phyloP scores from a whole-genome alignment of 1,139 yeast genomes.

The Lodderomyces elongisporus region DNA sequence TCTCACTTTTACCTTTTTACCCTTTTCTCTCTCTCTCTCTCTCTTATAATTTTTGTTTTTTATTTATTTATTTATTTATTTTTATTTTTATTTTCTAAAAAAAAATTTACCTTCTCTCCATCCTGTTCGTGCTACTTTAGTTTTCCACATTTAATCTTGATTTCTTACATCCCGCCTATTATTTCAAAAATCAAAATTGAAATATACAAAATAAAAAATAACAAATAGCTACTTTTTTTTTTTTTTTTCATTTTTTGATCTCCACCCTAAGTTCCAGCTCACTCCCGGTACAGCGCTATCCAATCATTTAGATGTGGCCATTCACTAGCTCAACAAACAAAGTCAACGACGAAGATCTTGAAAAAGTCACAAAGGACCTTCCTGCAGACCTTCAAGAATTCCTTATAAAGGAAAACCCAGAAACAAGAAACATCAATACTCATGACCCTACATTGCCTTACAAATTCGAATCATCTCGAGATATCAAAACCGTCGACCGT shows the following conservation, averaged over 20 bases:
- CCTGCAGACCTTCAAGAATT: conserved; percentile 28
- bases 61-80: too few relatives aligned
- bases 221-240: conserved; percentile 1
- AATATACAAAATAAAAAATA: too few relatives aligned
- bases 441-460: conserved; percentile 13
- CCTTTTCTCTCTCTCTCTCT: too few relatives aligned
- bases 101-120: too few relatives aligned
- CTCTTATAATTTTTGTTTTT: too few relatives aligned
- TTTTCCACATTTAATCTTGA: too few relatives aligned
- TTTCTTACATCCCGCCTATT: too few relatives aligned
- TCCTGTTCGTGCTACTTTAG: too few relatives aligned
- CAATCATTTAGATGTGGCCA: conserved; percentile 20
- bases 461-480: conserved; percentile 25
- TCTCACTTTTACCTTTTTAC: too few relatives aligned
- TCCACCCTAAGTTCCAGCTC: background rate
- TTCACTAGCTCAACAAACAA: conserved; percentile 10
- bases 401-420: conserved; percentile 30
- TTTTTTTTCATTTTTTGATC: background rate
- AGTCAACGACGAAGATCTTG: conserved; percentile 15
- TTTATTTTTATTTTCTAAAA: too few relatives aligned
- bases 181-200: too few relatives aligned
- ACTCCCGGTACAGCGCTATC: background rate
- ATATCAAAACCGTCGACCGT: conserved; percentile 25
- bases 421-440: conserved; percentile 7
- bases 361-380: conserved; percentile 28